These are phyloP conservation scores for Quercus dentata DNA, from an alignment of 306 rosid genomes.

Conservation along the genomic window DNA sequence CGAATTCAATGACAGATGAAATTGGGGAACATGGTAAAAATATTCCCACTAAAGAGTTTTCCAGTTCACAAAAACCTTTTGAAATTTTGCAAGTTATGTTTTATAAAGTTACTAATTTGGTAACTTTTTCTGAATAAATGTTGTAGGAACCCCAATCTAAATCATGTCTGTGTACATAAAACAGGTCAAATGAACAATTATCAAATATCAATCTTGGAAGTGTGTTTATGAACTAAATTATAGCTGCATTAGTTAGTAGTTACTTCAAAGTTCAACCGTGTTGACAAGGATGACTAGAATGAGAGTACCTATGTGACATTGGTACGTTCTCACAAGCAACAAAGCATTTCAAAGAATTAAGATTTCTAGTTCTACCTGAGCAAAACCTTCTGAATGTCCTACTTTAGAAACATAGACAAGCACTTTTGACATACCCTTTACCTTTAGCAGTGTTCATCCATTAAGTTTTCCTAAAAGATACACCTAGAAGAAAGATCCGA, in stretches of 20 bases:
- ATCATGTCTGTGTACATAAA: background rate
- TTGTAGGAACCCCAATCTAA: background rate
- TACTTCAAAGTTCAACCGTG: background rate
- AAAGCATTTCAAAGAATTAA: background rate
- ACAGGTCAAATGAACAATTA: background rate
- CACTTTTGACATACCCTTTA: background rate
- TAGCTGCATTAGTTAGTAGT: background rate
- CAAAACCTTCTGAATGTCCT: background rate
- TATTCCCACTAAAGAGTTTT: too few relatives aligned
- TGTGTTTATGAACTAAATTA: background rate
- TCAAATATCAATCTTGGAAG: too few relatives aligned
- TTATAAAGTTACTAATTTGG: too few relatives aligned
- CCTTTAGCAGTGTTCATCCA: background rate
- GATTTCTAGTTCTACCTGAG: background rate
- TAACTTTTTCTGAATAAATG: background rate
- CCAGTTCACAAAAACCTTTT: too few relatives aligned
- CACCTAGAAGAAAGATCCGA: background rate
- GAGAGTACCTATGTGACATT: background rate
- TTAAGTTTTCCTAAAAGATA: background rate
- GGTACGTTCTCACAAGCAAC: background rate
- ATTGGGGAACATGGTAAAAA: too few relatives aligned
- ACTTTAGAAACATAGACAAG: background rate
- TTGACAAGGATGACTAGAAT: background rate
- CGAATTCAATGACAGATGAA: too few relatives aligned
- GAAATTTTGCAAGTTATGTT: too few relatives aligned